phyloP scores from a whole-genome alignment of 164 flowering plant species.

The Annona squamosa region DNA sequence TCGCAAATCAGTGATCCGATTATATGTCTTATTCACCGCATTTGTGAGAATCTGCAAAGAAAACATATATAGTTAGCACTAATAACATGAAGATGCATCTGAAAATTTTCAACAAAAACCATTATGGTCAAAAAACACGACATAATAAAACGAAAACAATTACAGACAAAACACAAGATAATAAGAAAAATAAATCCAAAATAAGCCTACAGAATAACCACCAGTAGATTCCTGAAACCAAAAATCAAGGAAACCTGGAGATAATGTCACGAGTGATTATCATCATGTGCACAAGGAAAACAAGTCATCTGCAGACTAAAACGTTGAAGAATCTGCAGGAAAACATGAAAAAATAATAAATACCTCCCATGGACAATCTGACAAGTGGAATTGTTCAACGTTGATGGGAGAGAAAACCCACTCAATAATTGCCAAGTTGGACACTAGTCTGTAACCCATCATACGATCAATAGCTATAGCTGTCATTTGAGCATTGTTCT shows the following conservation, averaged over 20 bases:
- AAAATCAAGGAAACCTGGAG: too few species aligned
- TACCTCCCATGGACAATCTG: constrained; percentile 98
- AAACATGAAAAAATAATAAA: neutral
- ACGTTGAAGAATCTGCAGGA: neutral
- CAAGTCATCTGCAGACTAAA: too few species aligned
- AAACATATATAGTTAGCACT: neutral
- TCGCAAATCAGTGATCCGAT: constrained; percentile 80
- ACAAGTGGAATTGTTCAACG: constrained; percentile 66
- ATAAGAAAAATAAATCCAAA: too few species aligned
- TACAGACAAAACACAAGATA: too few species aligned
- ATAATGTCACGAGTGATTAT: too few species aligned
- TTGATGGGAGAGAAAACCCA: constrained; percentile 87
- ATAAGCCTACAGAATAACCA: too few species aligned
- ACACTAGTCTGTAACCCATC: constrained; percentile 97
- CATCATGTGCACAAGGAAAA: too few species aligned
- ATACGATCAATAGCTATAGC: constrained; percentile 87
- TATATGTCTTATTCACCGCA: constrained; percentile 78
- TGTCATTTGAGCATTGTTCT: constrained; percentile 80
- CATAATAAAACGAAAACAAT: too few species aligned
- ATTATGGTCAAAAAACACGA: too few species aligned
- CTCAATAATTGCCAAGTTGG: constrained; percentile 81
- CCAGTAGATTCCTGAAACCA: too few species aligned
- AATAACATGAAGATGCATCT: neutral
- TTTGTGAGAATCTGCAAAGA: constrained; percentile 69
- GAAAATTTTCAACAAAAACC: too few species aligned